Evolutionary conservation across 306 rosid genomes (phyloP), one percentile per base, ranked within the genome.

Genomic region (Gastrolobium villosum): DNA sequence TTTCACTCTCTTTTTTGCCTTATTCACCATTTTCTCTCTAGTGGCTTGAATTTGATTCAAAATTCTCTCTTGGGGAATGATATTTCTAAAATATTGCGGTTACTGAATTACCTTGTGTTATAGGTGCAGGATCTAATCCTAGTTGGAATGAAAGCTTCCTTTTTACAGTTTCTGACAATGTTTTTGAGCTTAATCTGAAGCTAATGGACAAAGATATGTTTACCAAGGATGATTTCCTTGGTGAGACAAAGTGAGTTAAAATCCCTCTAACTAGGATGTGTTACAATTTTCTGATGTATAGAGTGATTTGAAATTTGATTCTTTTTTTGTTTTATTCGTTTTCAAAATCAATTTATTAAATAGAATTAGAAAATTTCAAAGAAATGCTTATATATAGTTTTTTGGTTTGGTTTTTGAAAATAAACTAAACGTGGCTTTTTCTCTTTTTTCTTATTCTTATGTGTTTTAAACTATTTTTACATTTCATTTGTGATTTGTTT

Each of bases 71-170:
- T 52, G 26, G 30, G 9, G 31, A 52, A 56, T 20, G 26, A 20
- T 39, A 63, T 39, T 48, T 46, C 5, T 50, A 9, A 31, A 53
- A n/a, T 45, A 34, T 43, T 43, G 50, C 4, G 6, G 3, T 40
- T 31, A 52, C 1, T 8, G n/a, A 31, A 26, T 54, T 14, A 30
- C 4, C 0, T 2, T 56, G 31, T 71, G 48, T 66, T 15, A 40
- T 20, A 79, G 82, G 77, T 64, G 80, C 65, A 65, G 89, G 89
- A 50, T 79, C 82, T 13, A 62, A 82, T 15, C 80, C 89, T 3
- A 31, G 30, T 39, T 86, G 89, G 84, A 79, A 86, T 66, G 84
- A 86, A 55, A 86, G 76, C 46, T 86, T 86, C 49, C 80, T 79
- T 43, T 86, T 86, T 79, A 86, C 84, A 4, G 65, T 86, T 73